phyloP scores from a whole-genome alignment of 1,284 basidiomycete species.

The Takashimella tepidaria region DNA sequence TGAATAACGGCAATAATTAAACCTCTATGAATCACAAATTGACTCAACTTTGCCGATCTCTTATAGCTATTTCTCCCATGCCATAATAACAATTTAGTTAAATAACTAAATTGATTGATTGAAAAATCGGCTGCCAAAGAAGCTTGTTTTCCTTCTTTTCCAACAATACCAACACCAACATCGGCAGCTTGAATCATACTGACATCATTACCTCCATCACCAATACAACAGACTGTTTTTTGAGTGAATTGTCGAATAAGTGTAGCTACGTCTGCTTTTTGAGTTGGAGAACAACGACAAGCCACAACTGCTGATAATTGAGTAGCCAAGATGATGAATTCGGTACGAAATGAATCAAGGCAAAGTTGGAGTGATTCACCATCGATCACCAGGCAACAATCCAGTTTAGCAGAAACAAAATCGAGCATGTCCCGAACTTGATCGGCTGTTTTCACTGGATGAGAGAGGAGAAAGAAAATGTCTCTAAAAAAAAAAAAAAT shows the following conservation, averaged over 20 bases:
- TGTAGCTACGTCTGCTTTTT: conserved; percentile 94
- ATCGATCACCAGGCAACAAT: conserved; percentile 97
- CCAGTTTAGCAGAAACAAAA: conserved; percentile 87
- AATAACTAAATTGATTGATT: conserved; percentile 88
- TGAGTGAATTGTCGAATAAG: conserved; percentile 84
- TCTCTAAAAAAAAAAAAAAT: too few relatives aligned
- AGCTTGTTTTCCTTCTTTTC: conserved; percentile 98
- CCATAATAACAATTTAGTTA: conserved; percentile 88
- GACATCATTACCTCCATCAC: conserved; percentile 95
- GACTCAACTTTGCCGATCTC: conserved; percentile 92
- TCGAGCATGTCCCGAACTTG: conserved; percentile 86
- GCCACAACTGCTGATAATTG: conserved; percentile 95
- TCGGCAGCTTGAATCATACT: conserved; percentile 97
- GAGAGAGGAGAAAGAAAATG: conserved; percentile 1
- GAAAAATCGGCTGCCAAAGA: conserved; percentile 97
- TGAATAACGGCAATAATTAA: conserved; percentile 97
- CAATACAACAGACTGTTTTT: conserved; percentile 96
- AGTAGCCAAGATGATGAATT: conserved; percentile 93
- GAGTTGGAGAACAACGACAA: conserved; percentile 96
- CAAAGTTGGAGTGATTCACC: conserved; percentile 95
- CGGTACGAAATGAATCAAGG: conserved; percentile 79
- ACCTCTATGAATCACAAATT: conserved; percentile 98
- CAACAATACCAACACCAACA: conserved; percentile 97
- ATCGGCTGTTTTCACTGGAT: conserved; percentile 71
- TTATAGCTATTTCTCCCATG: conserved; percentile 95